Evolutionary conservation across 306 rosid genomes (phyloP).

Genomic region (Leucaena leucocephala): DNA sequence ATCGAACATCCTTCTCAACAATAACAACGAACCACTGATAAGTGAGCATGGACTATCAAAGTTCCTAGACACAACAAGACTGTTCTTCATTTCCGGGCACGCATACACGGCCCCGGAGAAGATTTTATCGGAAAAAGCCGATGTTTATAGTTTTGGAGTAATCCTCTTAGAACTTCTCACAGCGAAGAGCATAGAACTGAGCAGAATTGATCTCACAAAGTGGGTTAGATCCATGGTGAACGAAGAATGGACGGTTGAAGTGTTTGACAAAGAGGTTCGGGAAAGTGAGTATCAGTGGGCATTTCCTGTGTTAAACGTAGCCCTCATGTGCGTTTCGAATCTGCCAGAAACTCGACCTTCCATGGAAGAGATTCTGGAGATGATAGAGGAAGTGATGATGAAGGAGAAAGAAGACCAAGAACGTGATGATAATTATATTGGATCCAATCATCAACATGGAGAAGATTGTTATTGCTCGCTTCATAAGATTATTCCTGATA

Average conservation of each 20-base stretch:
- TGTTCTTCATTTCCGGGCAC: conserved; percentile 39
- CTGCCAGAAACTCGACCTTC: conserved; percentile 54
- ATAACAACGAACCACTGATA: conserved; percentile 55
- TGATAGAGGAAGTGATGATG: conserved; percentile 50
- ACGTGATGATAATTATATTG: too few relatives aligned
- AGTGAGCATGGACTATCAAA: conserved; percentile 68
- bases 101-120: conserved; percentile 74
- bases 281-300: conserved; percentile 50
- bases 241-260: conserved; percentile 91
- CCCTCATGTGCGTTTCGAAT: conserved; percentile 59
- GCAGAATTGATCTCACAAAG: conserved; percentile 66
- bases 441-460: conserved; percentile 19
- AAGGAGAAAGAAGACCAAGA: not conserved
- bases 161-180: conserved; percentile 65
- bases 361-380: conserved; percentile 50
- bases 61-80: conserved; percentile 44
- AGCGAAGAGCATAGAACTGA: conserved; percentile 59
- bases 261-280: conserved; percentile 64
- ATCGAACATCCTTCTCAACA: conserved; percentile 71
- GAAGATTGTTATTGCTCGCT: conserved; percentile 50
- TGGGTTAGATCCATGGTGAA: conserved; percentile 79
- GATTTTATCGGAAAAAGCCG: conserved; percentile 56
- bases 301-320: conserved; percentile 40
- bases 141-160: conserved; percentile 75
- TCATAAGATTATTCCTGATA: conserved; percentile 62